phyloP scores from a whole-genome alignment of 2,329 filamentous ascomycete genomes.

The Drechslerella coelobrocha region DNA sequence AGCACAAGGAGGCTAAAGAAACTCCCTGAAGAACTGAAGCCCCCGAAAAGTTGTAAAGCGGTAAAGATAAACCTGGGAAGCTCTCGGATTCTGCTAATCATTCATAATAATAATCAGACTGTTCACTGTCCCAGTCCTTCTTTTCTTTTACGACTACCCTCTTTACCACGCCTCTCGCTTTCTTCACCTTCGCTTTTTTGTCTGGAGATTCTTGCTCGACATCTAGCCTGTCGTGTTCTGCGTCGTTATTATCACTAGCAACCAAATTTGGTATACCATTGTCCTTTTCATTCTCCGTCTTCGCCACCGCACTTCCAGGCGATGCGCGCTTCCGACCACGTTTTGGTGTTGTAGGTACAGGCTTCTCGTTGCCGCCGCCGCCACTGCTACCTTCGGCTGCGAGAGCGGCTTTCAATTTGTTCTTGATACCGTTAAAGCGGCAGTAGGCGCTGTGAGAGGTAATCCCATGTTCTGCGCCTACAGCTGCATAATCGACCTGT shows the following conservation, averaged over 20 bases:
- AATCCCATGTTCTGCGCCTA: constrained; percentile 41
- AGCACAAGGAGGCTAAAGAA: too few species aligned
- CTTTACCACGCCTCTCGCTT: constrained; percentile 6
- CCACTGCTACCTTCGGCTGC: neutral
- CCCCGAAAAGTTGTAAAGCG: too few species aligned
- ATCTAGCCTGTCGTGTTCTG: neutral
- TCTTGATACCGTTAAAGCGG: constrained; percentile 40
- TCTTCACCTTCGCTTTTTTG: constrained; percentile 20
- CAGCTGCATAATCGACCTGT: constrained; percentile 34
- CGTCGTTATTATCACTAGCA: neutral
- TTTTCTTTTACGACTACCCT: constrained; percentile 9
- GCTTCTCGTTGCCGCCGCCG: neutral
- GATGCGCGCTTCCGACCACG: constrained; percentile 19
- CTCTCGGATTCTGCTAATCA: too few species aligned
- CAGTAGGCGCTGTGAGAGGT: constrained; percentile 42
- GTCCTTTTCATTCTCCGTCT: constrained; percentile 10
- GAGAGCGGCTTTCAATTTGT: constrained; percentile 28
- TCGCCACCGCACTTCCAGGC: constrained; percentile 1
- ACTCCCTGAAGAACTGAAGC: too few species aligned
- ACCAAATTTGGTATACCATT: neutral
- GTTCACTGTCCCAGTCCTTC: constrained; percentile 9
- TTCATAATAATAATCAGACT: constrained; percentile 33
- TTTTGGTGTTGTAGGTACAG: constrained; percentile 7
- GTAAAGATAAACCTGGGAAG: too few species aligned
- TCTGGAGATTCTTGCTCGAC: neutral